phyloP scores from a whole-genome alignment of 352 stramenopile genomes.

The Globisporangium middletonii region DNA sequence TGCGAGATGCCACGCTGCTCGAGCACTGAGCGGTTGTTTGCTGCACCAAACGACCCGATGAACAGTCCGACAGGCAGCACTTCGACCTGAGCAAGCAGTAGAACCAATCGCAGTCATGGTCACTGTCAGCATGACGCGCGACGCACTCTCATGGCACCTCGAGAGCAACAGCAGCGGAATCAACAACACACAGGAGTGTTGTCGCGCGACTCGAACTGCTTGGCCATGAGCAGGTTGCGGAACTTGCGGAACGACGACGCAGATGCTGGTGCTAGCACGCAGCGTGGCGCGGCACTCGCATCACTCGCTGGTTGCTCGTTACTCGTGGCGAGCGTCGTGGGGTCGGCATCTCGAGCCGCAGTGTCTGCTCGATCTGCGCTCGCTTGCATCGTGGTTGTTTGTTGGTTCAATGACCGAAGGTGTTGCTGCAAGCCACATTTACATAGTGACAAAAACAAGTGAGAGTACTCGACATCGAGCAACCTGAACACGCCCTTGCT shows the following conservation, averaged over 20 bases:
- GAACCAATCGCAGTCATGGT: too few relatives aligned
- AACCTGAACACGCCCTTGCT: too few relatives aligned
- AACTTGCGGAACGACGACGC: conserved; percentile 44
- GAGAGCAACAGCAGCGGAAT: background rate
- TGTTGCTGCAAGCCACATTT: too few relatives aligned
- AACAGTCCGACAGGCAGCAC: conserved; percentile 39
- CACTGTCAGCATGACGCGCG: background rate
- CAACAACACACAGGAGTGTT: conserved; percentile 26
- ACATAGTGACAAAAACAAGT: too few relatives aligned
- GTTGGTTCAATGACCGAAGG: too few relatives aligned
- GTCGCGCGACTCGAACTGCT: conserved; percentile 38
- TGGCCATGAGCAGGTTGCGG: conserved; percentile 46
- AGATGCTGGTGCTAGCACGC: background rate
- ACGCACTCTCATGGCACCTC: too few relatives aligned
- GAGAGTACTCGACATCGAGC: too few relatives aligned
- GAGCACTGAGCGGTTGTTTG: conserved; percentile 41
- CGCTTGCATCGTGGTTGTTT: too few relatives aligned
- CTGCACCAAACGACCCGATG: conserved; percentile 64
- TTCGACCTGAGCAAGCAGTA: conserved; percentile 9
- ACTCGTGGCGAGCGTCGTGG: too few relatives aligned
- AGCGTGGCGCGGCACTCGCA: background rate
- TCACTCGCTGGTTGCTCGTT: background rate
- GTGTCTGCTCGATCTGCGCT: too few relatives aligned
- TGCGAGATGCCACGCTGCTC: conserved; percentile 38
- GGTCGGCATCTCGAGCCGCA: too few relatives aligned